Percentiles rank a stretch among this genome's conserved stretches.
Conservation (phyloP, 805 yeast species). For the Kodamaea kaohsiungensis region DNA sequence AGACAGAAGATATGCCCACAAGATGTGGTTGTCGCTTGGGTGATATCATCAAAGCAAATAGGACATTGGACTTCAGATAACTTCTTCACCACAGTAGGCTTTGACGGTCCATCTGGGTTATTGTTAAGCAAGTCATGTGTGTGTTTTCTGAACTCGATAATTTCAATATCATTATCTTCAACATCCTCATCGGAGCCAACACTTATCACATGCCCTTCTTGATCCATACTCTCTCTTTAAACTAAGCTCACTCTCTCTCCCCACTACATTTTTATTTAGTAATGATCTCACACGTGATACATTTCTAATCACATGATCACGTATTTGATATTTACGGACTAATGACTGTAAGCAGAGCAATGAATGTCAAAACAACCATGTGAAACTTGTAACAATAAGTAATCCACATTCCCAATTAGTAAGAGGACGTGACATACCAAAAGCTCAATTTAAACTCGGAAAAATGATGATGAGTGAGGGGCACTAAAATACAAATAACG, state of each 20-base stretch:
- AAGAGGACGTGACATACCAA: too few relatives aligned
- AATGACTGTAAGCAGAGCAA: not conserved
- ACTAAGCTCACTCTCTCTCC: too few relatives aligned
- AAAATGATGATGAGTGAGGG: not conserved
- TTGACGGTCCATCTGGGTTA: constrained; percentile 23
- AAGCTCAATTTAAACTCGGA: not conserved
- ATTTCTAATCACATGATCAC: not conserved
- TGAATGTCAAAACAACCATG: not conserved
- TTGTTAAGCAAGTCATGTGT: constrained; percentile 35
- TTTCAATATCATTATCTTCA: constrained; percentile 37
- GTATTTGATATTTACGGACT: too few relatives aligned
- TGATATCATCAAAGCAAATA: constrained; percentile 43
- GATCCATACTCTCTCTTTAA: not conserved
- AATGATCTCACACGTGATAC: not conserved
- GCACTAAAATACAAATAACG: not conserved
- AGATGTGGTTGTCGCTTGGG: constrained; percentile 40
- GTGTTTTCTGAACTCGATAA: constrained; percentile 38
- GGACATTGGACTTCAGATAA: constrained; percentile 43
- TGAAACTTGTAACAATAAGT: not conserved
- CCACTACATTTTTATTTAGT: not conserved
- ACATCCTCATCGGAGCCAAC: constrained; percentile 19
- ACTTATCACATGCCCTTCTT: constrained; percentile 4
- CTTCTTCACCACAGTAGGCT: constrained; percentile 26
- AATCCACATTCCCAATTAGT: not conserved
- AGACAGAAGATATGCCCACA: constrained; percentile 48